Conservation (phyloP, 176 grass and related monocot genomes). For the Rhynchospora pubera region DNA sequence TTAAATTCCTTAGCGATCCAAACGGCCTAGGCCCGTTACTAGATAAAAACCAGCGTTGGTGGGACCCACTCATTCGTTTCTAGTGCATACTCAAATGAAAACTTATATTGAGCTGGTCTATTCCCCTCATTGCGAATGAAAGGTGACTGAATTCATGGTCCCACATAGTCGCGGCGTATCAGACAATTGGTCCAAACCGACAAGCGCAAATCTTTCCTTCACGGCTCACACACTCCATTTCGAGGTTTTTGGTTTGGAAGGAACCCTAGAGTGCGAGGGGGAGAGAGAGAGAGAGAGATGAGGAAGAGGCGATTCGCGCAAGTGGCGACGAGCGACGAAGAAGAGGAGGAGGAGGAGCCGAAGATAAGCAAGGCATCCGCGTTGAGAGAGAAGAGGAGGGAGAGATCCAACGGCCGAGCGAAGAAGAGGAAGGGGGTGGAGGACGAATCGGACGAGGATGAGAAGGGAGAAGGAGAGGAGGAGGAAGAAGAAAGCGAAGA, state of each 20-base stretch:
- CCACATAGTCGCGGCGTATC: neutral
- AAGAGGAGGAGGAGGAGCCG: conserved; percentile 38
- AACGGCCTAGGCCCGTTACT: no score
- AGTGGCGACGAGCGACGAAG: conserved; percentile 50
- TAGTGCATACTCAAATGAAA: no score
- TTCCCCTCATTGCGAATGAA: no score
- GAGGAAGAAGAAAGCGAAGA: conserved; percentile 43
- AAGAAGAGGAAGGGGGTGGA: conserved; percentile 35
- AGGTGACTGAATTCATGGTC: no score
- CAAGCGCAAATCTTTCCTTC: no score
- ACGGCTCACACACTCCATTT: neutral
- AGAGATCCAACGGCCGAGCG: conserved; percentile 20
- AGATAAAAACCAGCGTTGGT: no score
- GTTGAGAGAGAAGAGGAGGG: conserved; percentile 8
- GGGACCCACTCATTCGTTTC: no score
- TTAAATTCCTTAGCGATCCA: no score
- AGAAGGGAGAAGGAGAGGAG: conserved; percentile 42
- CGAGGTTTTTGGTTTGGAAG: conserved; percentile 9
- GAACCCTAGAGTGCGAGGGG: neutral
- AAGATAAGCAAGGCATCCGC: conserved; percentile 15
- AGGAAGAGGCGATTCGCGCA: conserved; percentile 57
- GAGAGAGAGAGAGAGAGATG: conserved; percentile 32
- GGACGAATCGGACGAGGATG: conserved; percentile 30
- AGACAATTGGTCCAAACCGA: neutral
- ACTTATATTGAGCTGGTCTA: no score